Percentiles rank a stretch among this genome's conserved stretches.
These are phyloP conservation scores for Picocystis salinarum DNA, from an alignment of 139 green algal species.

Conservation along the genomic window DNA sequence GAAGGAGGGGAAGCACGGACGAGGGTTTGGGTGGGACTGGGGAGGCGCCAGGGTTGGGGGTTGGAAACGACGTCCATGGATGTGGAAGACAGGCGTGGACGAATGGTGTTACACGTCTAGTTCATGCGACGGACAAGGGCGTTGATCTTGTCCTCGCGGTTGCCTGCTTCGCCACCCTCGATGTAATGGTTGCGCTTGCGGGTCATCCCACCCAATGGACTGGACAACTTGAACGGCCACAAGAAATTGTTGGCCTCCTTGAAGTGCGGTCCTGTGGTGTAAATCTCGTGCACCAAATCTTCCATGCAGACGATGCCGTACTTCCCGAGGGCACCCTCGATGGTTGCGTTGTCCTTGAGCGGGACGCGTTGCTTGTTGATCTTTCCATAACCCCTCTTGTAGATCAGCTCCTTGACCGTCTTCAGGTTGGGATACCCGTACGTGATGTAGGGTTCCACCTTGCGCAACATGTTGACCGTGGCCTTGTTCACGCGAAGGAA, in stretches of 20 bases:
- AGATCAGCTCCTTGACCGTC: slow-evolving; percentile 92
- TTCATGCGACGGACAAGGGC: slow-evolving; percentile 82
- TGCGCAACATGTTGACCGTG: slow-evolving; percentile 82
- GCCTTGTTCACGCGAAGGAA: slow-evolving; percentile 96
- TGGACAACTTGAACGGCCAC: slow-evolving; percentile 92
- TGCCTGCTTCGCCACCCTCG: slow-evolving; percentile 90
- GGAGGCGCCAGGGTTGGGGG: too few relatives aligned
- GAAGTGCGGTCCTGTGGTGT: slow-evolving; percentile 82
- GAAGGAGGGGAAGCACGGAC: too few relatives aligned
- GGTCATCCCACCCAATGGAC: slow-evolving; percentile 57
- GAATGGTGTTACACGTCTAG: slow-evolving; percentile 35
- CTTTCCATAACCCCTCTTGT: slow-evolving; percentile 98
- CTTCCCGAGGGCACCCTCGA: slow-evolving; percentile 75
- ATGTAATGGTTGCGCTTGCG: slow-evolving; percentile 96
- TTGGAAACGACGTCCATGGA: too few relatives aligned
- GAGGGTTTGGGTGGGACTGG: too few relatives aligned
- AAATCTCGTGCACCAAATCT: slow-evolving; percentile 98
- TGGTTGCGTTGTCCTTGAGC: slow-evolving; percentile 90
- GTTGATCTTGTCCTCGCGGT: slow-evolving; percentile 95
- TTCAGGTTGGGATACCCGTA: slow-evolving; percentile 97
- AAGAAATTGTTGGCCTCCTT: slow-evolving; percentile 96
- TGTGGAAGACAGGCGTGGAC: too few relatives aligned
- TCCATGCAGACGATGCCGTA: slow-evolving; percentile 95
- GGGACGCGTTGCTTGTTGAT: slow-evolving; percentile 75
- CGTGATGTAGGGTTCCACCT: slow-evolving; percentile 93